Evolutionary conservation across 805 yeast species (phyloP), one percentile per base, ranked within the genome.

Genomic region (Zygosaccharomyces bailii): DNA sequence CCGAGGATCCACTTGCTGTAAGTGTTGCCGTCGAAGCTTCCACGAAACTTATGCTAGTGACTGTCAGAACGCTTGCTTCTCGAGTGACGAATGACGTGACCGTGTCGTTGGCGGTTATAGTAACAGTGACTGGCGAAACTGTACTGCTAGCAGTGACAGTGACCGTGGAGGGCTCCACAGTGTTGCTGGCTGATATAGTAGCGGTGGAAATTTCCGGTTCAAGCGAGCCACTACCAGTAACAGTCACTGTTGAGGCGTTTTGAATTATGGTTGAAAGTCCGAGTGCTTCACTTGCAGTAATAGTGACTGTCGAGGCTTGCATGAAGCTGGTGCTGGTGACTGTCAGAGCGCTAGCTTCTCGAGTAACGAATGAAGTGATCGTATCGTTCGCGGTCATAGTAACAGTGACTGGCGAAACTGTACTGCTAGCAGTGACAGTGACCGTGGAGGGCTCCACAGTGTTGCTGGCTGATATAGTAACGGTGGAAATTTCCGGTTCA

Each of bases 331-430:
- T 27, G 13, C 30, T 23, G 9, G 37, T n/a, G 9, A 29, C 19
- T 19, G 39, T 39, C 18, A 23, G 29, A 6, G 23, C 29, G n/a
- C n/a, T 10, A 8, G 44, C 34, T 18, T 39, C 48, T 27, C 13
- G 31, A 11, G 30, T 5, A 13, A 16, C 14, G 6, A 27, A 7
- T 4, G 31, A 27, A 13, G 3, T 16, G 4, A n/a, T n/a, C 13
- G 31, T 27, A 4, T 2, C 31, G 4, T 19, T 34, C 16, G 37
- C 24, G 14, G 24, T 34, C 11, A 23, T 34, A 19, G 35, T 16
- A 9, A 14, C 35, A 32, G 5, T 5, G 16, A 5, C 16, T n/a
- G 35, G 11, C 5, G 35, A 14, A 32, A 19, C 18, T n/a, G 35
- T n/a, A 5, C 35, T 14, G 9, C 19, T 32, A 16, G 35, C 30